Conservation (phyloP, 2,329 filamentous ascomycete genomes). For the Ceratocystis alfenasii region DNA sequence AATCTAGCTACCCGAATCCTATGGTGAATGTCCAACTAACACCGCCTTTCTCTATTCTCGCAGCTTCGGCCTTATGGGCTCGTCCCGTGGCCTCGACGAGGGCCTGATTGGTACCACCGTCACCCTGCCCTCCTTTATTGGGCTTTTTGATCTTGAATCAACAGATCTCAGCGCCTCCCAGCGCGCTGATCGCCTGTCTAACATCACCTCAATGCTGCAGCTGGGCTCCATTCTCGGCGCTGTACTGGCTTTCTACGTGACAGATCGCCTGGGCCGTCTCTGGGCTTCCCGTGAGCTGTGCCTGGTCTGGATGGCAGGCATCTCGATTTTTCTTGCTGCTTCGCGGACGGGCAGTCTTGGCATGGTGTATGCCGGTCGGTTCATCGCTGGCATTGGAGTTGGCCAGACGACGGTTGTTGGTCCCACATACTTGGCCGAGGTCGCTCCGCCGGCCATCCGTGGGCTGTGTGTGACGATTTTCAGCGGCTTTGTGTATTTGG, state of each 20-base stretch:
- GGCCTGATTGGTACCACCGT: conserved; percentile 59
- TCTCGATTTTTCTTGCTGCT: conserved; percentile 45
- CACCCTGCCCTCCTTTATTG: conserved; percentile 16
- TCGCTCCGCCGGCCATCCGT: conserved; percentile 54
- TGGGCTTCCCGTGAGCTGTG: conserved; percentile 50
- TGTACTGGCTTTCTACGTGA: conserved; percentile 48
- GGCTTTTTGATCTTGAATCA: conserved; percentile 46
- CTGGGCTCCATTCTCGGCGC: conserved; percentile 63
- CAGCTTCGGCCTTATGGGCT: conserved; percentile 58
- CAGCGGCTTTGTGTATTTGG: conserved; percentile 53
- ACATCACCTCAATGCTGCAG: conserved; percentile 73
- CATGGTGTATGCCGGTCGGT: conserved; percentile 52
- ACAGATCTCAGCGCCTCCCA: conserved; percentile 40
- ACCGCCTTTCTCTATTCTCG: neutral
- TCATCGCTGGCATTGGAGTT: conserved; percentile 54
- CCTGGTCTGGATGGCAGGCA: conserved; percentile 45
- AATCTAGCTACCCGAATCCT: neutral
- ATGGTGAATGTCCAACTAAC: neutral
- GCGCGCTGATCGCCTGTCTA: conserved; percentile 57
- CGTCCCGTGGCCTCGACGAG: conserved; percentile 68
- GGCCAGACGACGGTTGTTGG: conserved; percentile 56
- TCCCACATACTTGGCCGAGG: conserved; percentile 62
- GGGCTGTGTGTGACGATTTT: conserved; percentile 57
- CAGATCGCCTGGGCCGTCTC: conserved; percentile 50
- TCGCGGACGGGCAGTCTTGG: conserved; percentile 40